phyloP scores from a whole-genome alignment of 2,329 filamentous ascomycete genomes.

The Coniochaeta prunicola region DNA sequence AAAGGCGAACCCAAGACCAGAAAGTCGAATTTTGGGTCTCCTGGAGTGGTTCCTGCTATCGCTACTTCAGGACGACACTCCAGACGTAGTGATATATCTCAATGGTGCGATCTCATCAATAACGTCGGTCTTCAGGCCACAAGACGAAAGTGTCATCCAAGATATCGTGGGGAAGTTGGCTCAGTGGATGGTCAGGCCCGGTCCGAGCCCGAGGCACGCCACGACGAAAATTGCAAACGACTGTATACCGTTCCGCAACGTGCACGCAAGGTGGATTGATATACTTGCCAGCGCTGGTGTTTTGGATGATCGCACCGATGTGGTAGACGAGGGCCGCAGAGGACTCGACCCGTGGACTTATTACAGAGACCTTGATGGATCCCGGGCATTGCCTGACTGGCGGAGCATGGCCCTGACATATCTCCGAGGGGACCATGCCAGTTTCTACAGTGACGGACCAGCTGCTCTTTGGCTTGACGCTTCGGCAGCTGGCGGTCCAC shows the following conservation, averaged over 20 bases:
- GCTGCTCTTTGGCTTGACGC: slow-evolving; percentile 24
- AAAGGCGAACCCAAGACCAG: slow-evolving; percentile 51
- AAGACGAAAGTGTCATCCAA: neutral
- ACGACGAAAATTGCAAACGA: slow-evolving; percentile 85
- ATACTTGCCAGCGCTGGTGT: slow-evolving; percentile 69
- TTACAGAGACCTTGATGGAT: slow-evolving; percentile 33
- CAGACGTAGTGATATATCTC: slow-evolving; percentile 75
- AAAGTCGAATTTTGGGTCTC: slow-evolving; percentile 47
- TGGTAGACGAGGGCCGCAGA: slow-evolving; percentile 82
- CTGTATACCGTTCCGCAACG: slow-evolving; percentile 72
- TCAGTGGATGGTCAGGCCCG: slow-evolving; percentile 25
- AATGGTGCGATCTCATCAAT: slow-evolving; percentile 82
- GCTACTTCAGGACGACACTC: slow-evolving; percentile 69
- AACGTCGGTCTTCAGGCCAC: slow-evolving; percentile 34
- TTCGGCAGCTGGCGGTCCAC: slow-evolving; percentile 29
- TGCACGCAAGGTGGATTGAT: slow-evolving; percentile 79
- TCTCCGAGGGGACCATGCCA: slow-evolving; percentile 27
- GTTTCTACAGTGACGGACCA: slow-evolving; percentile 11
- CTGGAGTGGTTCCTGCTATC: slow-evolving; percentile 74
- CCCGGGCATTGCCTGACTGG: slow-evolving; percentile 41
- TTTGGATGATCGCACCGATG: slow-evolving; percentile 65
- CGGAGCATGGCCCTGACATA: slow-evolving; percentile 39
- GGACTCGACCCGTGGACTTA: slow-evolving; percentile 66
- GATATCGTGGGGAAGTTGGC: neutral
- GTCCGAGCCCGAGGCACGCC: slow-evolving; percentile 73